Evolutionary conservation across 2,329 filamentous ascomycete species (phyloP), one percentile per base, ranked within the genome.

Genomic region (Uncinocarpus reesii): DNA sequence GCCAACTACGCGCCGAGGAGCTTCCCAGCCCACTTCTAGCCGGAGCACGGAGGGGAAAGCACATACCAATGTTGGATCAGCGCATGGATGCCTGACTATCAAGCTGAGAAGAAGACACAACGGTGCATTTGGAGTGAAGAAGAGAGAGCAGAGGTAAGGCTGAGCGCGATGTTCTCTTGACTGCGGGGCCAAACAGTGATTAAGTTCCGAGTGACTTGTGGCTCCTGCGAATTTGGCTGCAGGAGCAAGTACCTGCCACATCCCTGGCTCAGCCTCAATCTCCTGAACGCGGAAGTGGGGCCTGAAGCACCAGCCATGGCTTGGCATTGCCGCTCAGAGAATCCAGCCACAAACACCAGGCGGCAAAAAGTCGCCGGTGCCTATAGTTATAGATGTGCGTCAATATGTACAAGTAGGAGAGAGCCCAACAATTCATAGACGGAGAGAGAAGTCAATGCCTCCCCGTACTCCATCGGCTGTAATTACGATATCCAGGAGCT

Each of bases 251-350:
- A 45, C 32, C 31, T 10, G n/a, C 15, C 7, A 7, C 26, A 34
- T 43, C 40, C 42, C 20, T 42, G 29, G 42, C 29, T 44, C 42
- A 36, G 29, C 42, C 42, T 44, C 42, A 44, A 8, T 8, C 28
- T 32, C 42, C 31, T 44, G 28, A 29, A 13, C 18, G 6, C 6
- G 28, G n/a, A n/a, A 18, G 16, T 21, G 40, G 40, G 40, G 24
- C 24, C 20, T n/a, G 1, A 10, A 16, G 16, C 36, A 23, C n/a
- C 13, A 42, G 23, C n/a, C 10, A 23, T 18, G 28, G 21, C 15
- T 26, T 40, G 20, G 36, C n/a, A n/a, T n/a, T n/a, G n/a, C n/a
- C n/a, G n/a, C n/a, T n/a, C n/a, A n/a, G n/a, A n/a, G n/a, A n/a
- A n/a, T n/a, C n/a, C n/a, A n/a, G n/a, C n/a, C n/a, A n/a, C n/a